Percentiles rank a stretch among this genome's conserved stretches.
These are phyloP conservation scores for Penicillium hesseltinei DNA, from an alignment of 2,329 filamentous ascomycete genomes.

Conservation along the genomic window DNA sequence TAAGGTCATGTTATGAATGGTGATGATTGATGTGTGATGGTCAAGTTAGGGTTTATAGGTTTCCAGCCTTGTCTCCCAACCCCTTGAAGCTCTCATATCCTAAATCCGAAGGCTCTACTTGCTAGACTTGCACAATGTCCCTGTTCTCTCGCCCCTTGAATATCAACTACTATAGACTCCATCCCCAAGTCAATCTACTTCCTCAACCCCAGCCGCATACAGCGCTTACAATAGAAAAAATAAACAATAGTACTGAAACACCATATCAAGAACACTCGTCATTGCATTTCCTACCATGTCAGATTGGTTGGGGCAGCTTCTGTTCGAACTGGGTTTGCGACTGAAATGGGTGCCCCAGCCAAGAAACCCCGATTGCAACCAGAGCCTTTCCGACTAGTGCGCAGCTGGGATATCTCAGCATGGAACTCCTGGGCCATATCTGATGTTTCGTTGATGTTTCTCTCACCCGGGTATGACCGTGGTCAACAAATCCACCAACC, in stretches of 20 bases:
- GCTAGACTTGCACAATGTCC: neutral
- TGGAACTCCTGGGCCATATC: too few relatives aligned
- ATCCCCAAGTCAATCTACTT: neutral
- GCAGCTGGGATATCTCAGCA: too few relatives aligned
- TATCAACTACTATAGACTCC: neutral
- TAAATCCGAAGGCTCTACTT: neutral
- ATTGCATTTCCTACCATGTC: neutral
- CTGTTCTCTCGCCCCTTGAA: neutral
- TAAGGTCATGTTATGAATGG: neutral
- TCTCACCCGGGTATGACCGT: too few relatives aligned
- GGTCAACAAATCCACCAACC: neutral
- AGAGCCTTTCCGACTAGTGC: too few relatives aligned
- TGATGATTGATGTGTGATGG: conserved; percentile 4
- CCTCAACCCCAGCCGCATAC: neutral
- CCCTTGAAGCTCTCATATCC: neutral
- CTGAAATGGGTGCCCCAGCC: too few relatives aligned
- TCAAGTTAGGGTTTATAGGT: neutral
- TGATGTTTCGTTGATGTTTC: too few relatives aligned
- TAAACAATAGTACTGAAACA: neutral
- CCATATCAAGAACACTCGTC: neutral
- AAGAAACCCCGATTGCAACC: too few relatives aligned
- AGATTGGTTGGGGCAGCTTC: too few relatives aligned
- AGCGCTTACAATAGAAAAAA: neutral
- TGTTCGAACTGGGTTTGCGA: too few relatives aligned
- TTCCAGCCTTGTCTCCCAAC: neutral